Conservation (phyloP, 495 filamentous ascomycete genomes). For the Lineolata rhizophorae region DNA sequence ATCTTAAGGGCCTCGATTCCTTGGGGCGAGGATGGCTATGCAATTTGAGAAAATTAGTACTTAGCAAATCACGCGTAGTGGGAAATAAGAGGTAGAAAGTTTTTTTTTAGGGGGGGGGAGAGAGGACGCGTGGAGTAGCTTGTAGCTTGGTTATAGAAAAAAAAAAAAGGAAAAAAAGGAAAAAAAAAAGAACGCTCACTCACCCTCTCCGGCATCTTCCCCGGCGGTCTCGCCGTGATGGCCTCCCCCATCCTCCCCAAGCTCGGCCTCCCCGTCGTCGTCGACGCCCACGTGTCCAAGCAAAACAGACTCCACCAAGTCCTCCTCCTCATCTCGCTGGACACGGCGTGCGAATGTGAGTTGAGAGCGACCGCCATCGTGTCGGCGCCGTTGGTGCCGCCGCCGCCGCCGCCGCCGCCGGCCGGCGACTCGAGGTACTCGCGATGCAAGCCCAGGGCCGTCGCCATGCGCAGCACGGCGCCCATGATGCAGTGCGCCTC, state of each 20-base stretch:
- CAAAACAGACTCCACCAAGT: constrained; percentile 70
- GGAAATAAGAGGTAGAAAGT: background rate
- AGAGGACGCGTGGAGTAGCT: constrained; percentile 20
- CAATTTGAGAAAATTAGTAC: too few relatives aligned
- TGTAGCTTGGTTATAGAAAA: constrained; percentile 1
- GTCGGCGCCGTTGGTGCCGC: background rate
- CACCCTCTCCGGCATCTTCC: constrained; percentile 34
- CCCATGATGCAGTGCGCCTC: constrained; percentile 47
- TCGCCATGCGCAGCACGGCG: constrained; percentile 47
- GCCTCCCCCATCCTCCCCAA: constrained; percentile 53
- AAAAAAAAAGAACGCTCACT: too few relatives aligned
- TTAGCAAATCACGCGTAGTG: too few relatives aligned
- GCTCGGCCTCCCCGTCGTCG: constrained; percentile 55
- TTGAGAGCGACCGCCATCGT: background rate
- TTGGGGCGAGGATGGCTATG: constrained; percentile 7
- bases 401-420: background rate
- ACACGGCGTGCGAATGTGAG: constrained; percentile 10
- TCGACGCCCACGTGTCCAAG: constrained; percentile 59
- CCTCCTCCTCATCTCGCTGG: constrained; percentile 40
- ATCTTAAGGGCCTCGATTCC: constrained; percentile 34
- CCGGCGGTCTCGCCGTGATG: too few relatives aligned
- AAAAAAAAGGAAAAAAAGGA: too few relatives aligned
- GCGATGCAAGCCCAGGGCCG: constrained; percentile 50
- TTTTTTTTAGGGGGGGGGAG: too few relatives aligned
- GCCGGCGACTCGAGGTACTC: constrained; percentile 32